Evolutionary conservation across 176 grass and related monocot species (phyloP).

Genomic region (Eleusine indica): DNA sequence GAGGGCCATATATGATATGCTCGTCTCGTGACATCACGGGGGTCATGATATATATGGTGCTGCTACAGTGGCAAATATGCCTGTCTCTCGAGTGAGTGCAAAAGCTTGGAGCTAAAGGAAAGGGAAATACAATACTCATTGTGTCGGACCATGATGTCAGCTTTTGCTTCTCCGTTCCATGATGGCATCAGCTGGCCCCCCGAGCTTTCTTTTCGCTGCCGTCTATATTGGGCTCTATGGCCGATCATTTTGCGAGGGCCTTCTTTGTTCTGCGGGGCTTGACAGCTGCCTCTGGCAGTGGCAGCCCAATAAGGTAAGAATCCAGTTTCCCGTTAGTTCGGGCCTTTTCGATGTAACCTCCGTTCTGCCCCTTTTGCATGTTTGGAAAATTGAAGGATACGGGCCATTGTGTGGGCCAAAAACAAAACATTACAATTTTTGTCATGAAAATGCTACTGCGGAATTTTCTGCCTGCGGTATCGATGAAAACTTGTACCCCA

Average conservation of each 20-base stretch:
- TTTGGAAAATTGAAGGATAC: no score
- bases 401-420: no score
- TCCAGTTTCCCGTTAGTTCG: no score
- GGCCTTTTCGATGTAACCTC: no score
- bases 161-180: slow-evolving; percentile 15
- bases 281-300: neutral
- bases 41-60: slow-evolving; percentile 25
- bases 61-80: slow-evolving; percentile 19
- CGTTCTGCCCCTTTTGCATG: no score
- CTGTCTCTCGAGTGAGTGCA: slow-evolving; percentile 41
- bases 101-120: slow-evolving; percentile 54
- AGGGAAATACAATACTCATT: slow-evolving; percentile 47
- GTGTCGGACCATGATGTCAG: slow-evolving; percentile 45
- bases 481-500: no score
- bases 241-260: neutral
- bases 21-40: slow-evolving; percentile 49
- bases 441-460: no score
- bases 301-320: neutral
- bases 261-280: neutral
- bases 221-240: neutral
- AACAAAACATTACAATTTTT: no score
- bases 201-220: neutral
- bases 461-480: no score
- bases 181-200: slow-evolving; percentile 1
- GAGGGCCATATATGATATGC: slow-evolving; percentile 15